Evolutionary conservation across 176 grass and related monocot species (phyloP), one percentile per base, ranked within the genome.

Genomic region (Musa troglodytarum): DNA sequence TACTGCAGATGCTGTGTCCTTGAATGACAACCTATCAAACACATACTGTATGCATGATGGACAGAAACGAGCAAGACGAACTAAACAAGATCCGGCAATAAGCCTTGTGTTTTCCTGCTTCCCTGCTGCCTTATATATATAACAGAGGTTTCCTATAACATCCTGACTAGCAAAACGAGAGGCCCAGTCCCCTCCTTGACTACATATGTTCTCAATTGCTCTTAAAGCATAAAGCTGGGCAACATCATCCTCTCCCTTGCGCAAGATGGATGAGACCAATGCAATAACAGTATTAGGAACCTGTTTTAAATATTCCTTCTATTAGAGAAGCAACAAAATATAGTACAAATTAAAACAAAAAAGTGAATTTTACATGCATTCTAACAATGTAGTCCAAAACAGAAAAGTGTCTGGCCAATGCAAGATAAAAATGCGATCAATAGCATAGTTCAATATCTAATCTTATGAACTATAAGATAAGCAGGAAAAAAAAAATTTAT

Each of bases 221-320:
- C 95, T 84, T 83, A 98, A 77, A 69, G 95, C 95, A 86, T 99
- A 99, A 58, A 99, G 75, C 61, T 99, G 95, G 20, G 95, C 75
- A 69, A 99, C 80, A 88, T 99, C 95, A 87, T 99, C 90, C 86
- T 99, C 95, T 11, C 95, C 95, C 71, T 88, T 98, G 53, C 86
- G 86, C 82, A 99, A 83, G 80, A 99, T 91, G 72, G 95, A 99
- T 80, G 90, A 91, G 54, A 98, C 84, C 51, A 99, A 81, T 14
- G 86, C 84, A 67, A 94, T 87, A 82, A 99, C 88, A 66, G 90
- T 82, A 94, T 84, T 91, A 74, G 95, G 88, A 69, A 94, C 88
- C 95, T 99, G 84, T 70, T 85, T 49, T 21, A 80, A 64, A 71
- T 76, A 21, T 8, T 29, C 29, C 52, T 19, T 53, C 11, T 10